phyloP scores from a whole-genome alignment of 768 basidiomycete species.

The Cytidiella melzeri region DNA sequence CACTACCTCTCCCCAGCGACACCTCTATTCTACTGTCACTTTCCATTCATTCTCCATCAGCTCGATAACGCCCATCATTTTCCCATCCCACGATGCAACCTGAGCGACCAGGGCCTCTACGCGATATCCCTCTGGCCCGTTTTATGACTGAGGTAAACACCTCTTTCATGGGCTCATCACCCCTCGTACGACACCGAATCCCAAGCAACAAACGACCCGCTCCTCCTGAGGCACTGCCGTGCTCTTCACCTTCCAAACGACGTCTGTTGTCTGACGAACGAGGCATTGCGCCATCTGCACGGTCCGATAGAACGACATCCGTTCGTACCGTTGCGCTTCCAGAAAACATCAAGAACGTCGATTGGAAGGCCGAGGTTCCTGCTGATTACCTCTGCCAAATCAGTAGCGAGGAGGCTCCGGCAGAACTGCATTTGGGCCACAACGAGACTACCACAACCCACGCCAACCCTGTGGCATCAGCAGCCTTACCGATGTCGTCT shows the following conservation, averaged over 20 bases:
- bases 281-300: constrained; percentile 17
- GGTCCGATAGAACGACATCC: neutral
- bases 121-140: constrained; percentile 52
- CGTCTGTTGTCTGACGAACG: constrained; percentile 35
- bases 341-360: neutral
- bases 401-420: no score
- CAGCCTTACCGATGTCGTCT: no score
- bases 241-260: constrained; percentile 44
- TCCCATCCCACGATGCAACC: constrained; percentile 11
- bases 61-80: no score
- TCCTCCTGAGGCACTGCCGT: constrained; percentile 35
- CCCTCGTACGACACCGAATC: constrained; percentile 19
- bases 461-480: no score
- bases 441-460: no score
- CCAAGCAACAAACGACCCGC: constrained; percentile 61
- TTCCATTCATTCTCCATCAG: neutral
- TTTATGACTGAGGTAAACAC: constrained; percentile 36
- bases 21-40: neutral
- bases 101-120: constrained; percentile 47
- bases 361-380: neutral
- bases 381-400: no score
- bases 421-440: no score
- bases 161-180: constrained; percentile 27
- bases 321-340: neutral
- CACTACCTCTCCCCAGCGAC: neutral